Percentiles rank a stretch among this genome's conserved stretches.
Evolutionary conservation across 2,329 filamentous ascomycete species (phyloP).

Genomic region (Corynespora cassiicola): DNA sequence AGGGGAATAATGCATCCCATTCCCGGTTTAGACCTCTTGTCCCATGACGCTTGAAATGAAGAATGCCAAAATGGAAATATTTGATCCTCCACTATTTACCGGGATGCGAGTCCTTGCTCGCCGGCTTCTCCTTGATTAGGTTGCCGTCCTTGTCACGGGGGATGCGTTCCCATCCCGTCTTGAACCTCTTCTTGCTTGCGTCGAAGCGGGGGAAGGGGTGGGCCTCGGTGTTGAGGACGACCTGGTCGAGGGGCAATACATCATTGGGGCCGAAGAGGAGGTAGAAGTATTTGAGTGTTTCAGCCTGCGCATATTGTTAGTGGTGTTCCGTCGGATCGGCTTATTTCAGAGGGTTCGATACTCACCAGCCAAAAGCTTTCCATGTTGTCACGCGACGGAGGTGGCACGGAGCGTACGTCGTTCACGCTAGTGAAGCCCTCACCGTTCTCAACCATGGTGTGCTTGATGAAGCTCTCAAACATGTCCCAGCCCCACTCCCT

Average conservation of each 20-base stretch:
- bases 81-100: too few relatives aligned
- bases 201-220: slow-evolving; percentile 90
- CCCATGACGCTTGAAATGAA: too few relatives aligned
- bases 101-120: too few relatives aligned
- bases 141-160: slow-evolving; percentile 54
- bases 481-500: slow-evolving; percentile 98
- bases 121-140: slow-evolving; percentile 21
- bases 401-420: slow-evolving; percentile 76
- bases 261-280: slow-evolving; percentile 87
- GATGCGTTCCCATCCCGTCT: slow-evolving; percentile 81
- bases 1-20: too few relatives aligned
- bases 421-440: slow-evolving; percentile 83
- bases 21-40: too few relatives aligned
- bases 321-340: too few relatives aligned
- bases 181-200: slow-evolving; percentile 73
- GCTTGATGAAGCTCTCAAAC: slow-evolving; percentile 88
- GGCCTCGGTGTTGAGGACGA: slow-evolving; percentile 96
- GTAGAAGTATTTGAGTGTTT: slow-evolving; percentile 98
- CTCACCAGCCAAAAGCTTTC: slow-evolving; percentile 97
- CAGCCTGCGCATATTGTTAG: slow-evolving; percentile 64
- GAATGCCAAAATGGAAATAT: too few relatives aligned
- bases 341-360: slow-evolving; percentile 30
- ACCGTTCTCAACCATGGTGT: slow-evolving; percentile 79
- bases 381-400: slow-evolving; percentile 84
- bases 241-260: slow-evolving; percentile 80